Percentiles rank a stretch among this genome's conserved stretches.
These are phyloP conservation scores for Sporisorium sorghi DNA, from an alignment of 1,284 basidiomycete species.

Conservation along the genomic window DNA sequence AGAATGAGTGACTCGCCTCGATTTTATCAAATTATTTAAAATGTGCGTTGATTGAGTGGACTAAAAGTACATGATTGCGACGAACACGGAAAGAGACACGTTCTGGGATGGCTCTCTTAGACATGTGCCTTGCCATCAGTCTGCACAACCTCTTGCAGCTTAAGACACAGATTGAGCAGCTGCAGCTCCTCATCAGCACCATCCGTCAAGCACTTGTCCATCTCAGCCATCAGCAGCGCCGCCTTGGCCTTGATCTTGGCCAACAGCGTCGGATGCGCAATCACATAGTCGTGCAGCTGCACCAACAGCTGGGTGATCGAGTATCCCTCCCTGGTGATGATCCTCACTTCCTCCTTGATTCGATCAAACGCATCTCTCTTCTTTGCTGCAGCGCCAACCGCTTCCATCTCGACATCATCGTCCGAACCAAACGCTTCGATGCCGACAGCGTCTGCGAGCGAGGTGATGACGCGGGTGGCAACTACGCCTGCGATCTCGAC, in stretches of 20 bases:
- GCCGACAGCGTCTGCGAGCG: slow-evolving; percentile 81
- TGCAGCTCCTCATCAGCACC: slow-evolving; percentile 99
- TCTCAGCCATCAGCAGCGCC: slow-evolving; percentile 88
- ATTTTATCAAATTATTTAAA: neutral
- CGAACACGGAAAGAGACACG: neutral
- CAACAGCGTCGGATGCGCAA: slow-evolving; percentile 82
- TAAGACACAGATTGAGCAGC: slow-evolving; percentile 85
- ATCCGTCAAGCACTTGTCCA: slow-evolving; percentile 94
- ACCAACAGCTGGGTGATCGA: slow-evolving; percentile 88
- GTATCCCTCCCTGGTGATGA: slow-evolving; percentile 86
- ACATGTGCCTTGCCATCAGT: slow-evolving; percentile 47
- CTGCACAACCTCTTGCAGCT: slow-evolving; percentile 71
- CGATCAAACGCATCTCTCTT: slow-evolving; percentile 75
- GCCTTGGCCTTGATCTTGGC: slow-evolving; percentile 85
- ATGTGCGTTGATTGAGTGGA: neutral
- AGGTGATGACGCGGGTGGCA: slow-evolving; percentile 79
- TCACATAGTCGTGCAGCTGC: slow-evolving; percentile 92
- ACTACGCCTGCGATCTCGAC: slow-evolving; percentile 98
- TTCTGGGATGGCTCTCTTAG: neutral
- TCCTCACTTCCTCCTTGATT: slow-evolving; percentile 80
- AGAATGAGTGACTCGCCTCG: slow-evolving; percentile 26
- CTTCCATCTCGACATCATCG: slow-evolving; percentile 72
- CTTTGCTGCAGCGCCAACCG: slow-evolving; percentile 68
- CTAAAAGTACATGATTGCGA: slow-evolving; percentile 28
- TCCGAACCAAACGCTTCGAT: slow-evolving; percentile 72